A percentile compares a stretch with the other conserved stretches of the same genome.
These are phyloP conservation scores for Diutina catenulata DNA, from an alignment of 1,139 yeast genomes.

Conservation along the genomic window DNA sequence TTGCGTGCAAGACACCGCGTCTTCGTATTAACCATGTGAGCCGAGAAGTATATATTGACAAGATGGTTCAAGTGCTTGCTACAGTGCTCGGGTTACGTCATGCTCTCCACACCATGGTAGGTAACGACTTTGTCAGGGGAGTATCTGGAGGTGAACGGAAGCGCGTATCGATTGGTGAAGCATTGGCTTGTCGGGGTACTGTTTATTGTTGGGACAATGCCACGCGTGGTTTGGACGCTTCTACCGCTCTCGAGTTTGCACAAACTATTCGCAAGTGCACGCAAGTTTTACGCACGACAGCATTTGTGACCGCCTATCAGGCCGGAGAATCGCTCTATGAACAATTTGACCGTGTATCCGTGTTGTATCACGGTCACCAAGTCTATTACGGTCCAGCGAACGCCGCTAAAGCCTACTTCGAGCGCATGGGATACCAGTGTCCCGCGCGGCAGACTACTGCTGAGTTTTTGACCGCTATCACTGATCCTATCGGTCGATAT, in stretches of 20 bases:
- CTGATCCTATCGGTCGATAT: conserved; percentile 42
- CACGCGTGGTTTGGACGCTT: conserved; percentile 70
- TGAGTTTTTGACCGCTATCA: conserved; percentile 59
- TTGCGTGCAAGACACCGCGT: conserved; percentile 9
- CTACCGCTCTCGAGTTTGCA: conserved; percentile 61
- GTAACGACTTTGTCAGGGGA: conserved; percentile 51
- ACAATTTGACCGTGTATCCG: conserved; percentile 53
- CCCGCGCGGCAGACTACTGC: conserved; percentile 56
- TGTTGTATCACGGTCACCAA: conserved; percentile 47
- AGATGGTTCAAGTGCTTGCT: conserved; percentile 37
- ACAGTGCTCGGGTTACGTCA: conserved; percentile 48
- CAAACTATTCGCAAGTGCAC: conserved; percentile 53
- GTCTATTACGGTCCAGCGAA: conserved; percentile 46
- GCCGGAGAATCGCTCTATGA: conserved; percentile 58
- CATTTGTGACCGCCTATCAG: conserved; percentile 53
- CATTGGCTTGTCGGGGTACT: conserved; percentile 44
- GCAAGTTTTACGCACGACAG: conserved; percentile 40
- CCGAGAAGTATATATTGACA: conserved; percentile 35
- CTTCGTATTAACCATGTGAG: conserved; percentile 36
- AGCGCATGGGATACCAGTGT: conserved; percentile 48
- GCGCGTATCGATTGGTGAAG: conserved; percentile 54
- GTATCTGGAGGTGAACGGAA: conserved; percentile 59
- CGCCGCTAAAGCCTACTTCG: conserved; percentile 43
- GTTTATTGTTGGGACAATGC: conserved; percentile 67
- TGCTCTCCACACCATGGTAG: conserved; percentile 44